Evolutionary conservation across 208 protist genomes (phyloP), one percentile per base, ranked within the genome.

Genomic region (Trypanosoma platydactyli): DNA sequence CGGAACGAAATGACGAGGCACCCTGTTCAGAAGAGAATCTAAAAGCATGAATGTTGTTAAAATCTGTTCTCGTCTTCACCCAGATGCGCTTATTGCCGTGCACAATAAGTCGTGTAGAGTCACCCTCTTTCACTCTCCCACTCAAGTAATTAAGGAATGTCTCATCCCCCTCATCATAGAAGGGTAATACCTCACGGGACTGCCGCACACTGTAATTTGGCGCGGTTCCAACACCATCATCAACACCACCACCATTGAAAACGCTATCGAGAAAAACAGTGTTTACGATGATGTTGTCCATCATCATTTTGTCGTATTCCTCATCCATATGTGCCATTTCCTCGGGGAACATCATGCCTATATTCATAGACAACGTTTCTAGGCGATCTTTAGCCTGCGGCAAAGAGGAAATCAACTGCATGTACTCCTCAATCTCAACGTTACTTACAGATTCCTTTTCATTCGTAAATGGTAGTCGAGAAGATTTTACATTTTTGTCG

Each of bases 331-430:
- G 9, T 24, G 16, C 30, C 12, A 73, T 25, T 20, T 77, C 72
- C 40, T 51, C 33, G 6, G 72, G 42, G 56, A 73, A 77, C 13
- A 9, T 29, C 11, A 77, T 35, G 66, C 63, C 72, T 3, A 77
- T n/a, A 49, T 77, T 77, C 57, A 77, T 77, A 11, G 72, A 63
- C 38, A 77, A 41, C 24, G 64, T 62, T 55, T 64, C 62, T 22
- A 51, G 5, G 29, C 51, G 56, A 60, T 69, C 58, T 22, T 58
- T 44, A 20, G 20, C 5, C 1, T 49, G 20, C 16, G 64, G 45
- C 18, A 58, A 57, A 18, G 7, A 52, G 33, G 49, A 16, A 48
- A 66, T 57, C 13, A 68, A 33, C 29, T 63, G 1, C 29, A 67
- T 55, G 40, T 55, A 68, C 38, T 53, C 58, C 27, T 49, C 56